Conservation (phyloP, 108 stramenopile species). For the Skeletonema grethae region DNA sequence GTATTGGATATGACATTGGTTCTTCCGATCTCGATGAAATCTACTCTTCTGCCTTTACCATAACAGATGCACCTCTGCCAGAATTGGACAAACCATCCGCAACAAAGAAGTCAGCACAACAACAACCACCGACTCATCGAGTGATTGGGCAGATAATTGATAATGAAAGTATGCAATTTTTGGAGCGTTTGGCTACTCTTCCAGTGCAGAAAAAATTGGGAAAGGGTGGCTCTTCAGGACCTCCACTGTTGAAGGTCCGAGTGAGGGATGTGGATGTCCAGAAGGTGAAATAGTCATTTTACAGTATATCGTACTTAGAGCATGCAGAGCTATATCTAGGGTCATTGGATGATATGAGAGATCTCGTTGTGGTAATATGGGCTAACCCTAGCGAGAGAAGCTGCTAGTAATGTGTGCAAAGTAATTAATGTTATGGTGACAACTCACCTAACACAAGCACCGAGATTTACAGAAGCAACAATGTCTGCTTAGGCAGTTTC, state of each 20-base stretch:
- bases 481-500: too few relatives aligned
- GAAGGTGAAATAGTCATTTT: slow-evolving; percentile 4
- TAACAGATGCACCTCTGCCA: slow-evolving; percentile 51
- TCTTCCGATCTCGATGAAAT: slow-evolving; percentile 46
- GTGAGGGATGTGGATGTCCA: slow-evolving; percentile 15
- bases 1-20: slow-evolving; percentile 64
- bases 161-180: slow-evolving; percentile 56
- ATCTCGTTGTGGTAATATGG: too few relatives aligned
- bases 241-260: slow-evolving; percentile 49
- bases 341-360: too few relatives aligned
- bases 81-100: slow-evolving; percentile 37
- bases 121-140: slow-evolving; percentile 14
- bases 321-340: too few relatives aligned
- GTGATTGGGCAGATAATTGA: slow-evolving; percentile 71
- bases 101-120: slow-evolving; percentile 6
- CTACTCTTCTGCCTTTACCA: slow-evolving; percentile 59
- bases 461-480: too few relatives aligned
- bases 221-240: slow-evolving; percentile 35
- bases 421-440: too few relatives aligned
- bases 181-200: slow-evolving; percentile 55
- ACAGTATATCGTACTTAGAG: too few relatives aligned
- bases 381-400: too few relatives aligned
- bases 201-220: slow-evolving; percentile 52
- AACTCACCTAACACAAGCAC: too few relatives aligned
- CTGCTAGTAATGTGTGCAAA: too few relatives aligned